A percentile compares a stretch with the other conserved stretches of the same genome.
These are phyloP conservation scores for Ophiostoma sp. DNA, from an alignment of 2,329 filamentous ascomycete genomes.

Conservation along the genomic window DNA sequence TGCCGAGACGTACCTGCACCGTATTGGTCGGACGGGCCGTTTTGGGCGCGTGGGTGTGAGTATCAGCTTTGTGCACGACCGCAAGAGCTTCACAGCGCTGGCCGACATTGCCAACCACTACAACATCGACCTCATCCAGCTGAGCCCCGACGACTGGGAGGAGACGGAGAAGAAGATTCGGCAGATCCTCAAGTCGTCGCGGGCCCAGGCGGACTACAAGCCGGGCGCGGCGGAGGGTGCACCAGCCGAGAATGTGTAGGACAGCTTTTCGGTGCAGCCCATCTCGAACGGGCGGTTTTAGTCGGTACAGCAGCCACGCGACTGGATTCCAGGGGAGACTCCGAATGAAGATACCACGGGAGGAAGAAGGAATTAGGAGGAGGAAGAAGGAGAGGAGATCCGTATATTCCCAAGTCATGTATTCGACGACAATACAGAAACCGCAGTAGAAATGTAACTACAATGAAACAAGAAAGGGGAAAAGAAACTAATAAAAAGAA, in stretches of 20 bases:
- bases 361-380: too few relatives aligned
- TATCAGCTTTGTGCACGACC: conserved; percentile 89
- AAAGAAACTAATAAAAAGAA: neutral
- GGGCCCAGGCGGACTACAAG: conserved; percentile 46
- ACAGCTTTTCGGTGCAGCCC: conserved; percentile 2
- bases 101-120: conserved; percentile 76
- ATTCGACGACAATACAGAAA: too few relatives aligned
- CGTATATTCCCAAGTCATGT: too few relatives aligned
- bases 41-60: conserved; percentile 96
- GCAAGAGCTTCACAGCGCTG: conserved; percentile 72
- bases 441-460: too few relatives aligned
- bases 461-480: too few relatives aligned
- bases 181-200: conserved; percentile 67
- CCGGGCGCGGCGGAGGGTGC: conserved; percentile 22
- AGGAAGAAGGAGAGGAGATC: too few relatives aligned
- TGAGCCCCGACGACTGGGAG: conserved; percentile 88
- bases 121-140: conserved; percentile 69
- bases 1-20: conserved; percentile 92
- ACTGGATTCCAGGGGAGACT: too few relatives aligned
- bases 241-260: conserved; percentile 9
- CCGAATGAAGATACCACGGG: too few relatives aligned
- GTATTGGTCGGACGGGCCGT: conserved; percentile 92
- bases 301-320: neutral
- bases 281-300: neutral
- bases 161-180: conserved; percentile 77